A percentile compares a stretch with the other conserved stretches of the same genome.
phyloP scores from a whole-genome alignment of 2,329 filamentous ascomycete genomes.

The Ceratocystiopsis sp. region DNA sequence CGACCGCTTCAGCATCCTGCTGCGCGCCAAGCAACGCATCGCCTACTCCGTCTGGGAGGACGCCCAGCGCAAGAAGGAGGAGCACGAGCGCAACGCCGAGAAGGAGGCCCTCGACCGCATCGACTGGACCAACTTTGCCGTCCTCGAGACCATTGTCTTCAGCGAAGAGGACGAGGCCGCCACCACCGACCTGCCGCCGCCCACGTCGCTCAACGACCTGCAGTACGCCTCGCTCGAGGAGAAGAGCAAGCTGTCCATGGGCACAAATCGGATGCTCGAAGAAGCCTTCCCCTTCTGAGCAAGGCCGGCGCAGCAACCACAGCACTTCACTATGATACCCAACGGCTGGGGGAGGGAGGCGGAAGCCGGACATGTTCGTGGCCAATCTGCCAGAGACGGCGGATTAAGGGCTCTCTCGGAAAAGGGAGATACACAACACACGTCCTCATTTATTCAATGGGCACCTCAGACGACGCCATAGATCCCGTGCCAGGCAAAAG shows the following conservation, averaged over 20 bases:
- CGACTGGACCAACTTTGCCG: conserved; percentile 95
- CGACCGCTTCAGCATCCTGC: conserved; percentile 66
- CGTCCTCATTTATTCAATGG: too few species aligned
- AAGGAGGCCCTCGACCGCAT: conserved; percentile 63
- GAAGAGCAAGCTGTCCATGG: conserved; percentile 78
- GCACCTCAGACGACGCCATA: too few species aligned
- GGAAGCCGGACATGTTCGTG: too few species aligned
- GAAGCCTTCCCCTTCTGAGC: conserved; percentile 62
- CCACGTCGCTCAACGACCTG: conserved; percentile 76
- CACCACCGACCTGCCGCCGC: conserved; percentile 67
- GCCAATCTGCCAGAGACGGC: too few species aligned
- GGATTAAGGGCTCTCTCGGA: too few species aligned
- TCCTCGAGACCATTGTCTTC: conserved; percentile 90
- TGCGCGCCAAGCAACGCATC: conserved; percentile 67
- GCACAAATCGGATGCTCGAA: conserved; percentile 70
- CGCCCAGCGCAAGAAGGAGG: conserved; percentile 76
- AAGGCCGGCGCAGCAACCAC: too few species aligned
- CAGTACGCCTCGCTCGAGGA: conserved; percentile 92
- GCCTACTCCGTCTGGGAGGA: conserved; percentile 79
- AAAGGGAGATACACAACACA: too few species aligned
- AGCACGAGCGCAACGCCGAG: conserved; percentile 69
- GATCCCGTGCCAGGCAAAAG: too few species aligned
- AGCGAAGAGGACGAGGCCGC: conserved; percentile 74
- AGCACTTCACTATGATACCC: too few species aligned
- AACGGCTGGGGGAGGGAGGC: too few species aligned